Conservation (phyloP, 2,329 filamentous ascomycete genomes). For the Sporothrix humicola region DNA sequence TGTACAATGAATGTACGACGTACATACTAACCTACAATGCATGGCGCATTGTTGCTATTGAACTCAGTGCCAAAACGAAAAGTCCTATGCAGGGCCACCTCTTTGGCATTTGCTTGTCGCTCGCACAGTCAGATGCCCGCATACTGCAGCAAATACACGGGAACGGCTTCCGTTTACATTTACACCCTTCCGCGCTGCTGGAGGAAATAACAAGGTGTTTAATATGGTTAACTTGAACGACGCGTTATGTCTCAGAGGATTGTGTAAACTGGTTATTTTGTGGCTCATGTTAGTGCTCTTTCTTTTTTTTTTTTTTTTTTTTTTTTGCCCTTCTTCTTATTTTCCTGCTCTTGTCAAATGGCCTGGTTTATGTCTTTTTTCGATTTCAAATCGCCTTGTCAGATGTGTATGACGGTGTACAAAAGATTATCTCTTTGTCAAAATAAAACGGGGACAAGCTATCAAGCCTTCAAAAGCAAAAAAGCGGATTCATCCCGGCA, state of each 20-base stretch:
- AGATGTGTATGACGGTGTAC: conserved; percentile 16
- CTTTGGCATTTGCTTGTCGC: background rate
- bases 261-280: background rate
- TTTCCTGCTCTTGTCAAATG: background rate
- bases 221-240: background rate
- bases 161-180: background rate
- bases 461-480: background rate
- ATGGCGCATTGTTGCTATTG: background rate
- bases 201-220: background rate
- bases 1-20: too few relatives aligned
- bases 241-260: conserved; percentile 18
- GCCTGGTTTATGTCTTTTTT: background rate
- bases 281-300: conserved; percentile 1
- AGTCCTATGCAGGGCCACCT: background rate
- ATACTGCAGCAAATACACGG: background rate
- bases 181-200: background rate
- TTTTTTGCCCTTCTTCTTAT: background rate
- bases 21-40: too few relatives aligned
- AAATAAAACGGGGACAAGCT: background rate
- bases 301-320: background rate
- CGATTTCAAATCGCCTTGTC: conserved; percentile 22
- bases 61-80: background rate
- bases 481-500: background rate
- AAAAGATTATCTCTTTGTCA: background rate
- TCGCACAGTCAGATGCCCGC: background rate